Base-by-base conservation (phyloP, 495 filamentous ascomycete genomes). In the Penicillium lagena region DNA sequence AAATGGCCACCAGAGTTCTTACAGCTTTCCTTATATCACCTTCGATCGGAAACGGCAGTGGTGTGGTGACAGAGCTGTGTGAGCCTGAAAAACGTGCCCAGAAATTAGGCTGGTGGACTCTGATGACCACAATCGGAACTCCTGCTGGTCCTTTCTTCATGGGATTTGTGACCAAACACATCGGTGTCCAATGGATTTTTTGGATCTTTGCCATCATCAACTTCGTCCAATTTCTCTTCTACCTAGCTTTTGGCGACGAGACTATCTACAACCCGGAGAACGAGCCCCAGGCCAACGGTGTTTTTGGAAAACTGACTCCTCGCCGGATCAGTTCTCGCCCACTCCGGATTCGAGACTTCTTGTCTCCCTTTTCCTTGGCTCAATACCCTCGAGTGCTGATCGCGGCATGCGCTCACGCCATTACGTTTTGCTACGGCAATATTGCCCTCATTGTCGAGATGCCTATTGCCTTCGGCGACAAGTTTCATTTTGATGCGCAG, bases 371-470 rank as follows among this genome's bases (percentile, higher is more conserved):
- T 17, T 17, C 15, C 15, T 17, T 17, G 15, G 15, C 15, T 4
- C 15, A 17, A 17, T 17, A 17, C 15, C 15, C 15, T 17, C 1
- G 15, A 17, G 15, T 17, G 15, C 15, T 17, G 15, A 17, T 64
- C 14, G 45, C 62, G 1, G 54, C 59, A 7, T 49, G 39, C 12
- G 61, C 62, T 10, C 55, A 61, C 34, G 49, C 58, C 4, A 47
- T 69, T 11, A 52, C 54, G 1, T 66, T 69, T 30, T 60, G 55
- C 45, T 69, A 61, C 37, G 60, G 36, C 0, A 59, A 60, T 12
- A 60, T 64, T 13, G 54, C 51, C 9, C 14, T 66, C 6, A 54
- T 58, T 17, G 60, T 66, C 3, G 63, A 67, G 42, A 66, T 64
- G 50, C 63, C 58, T 3, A 59, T 55, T 13, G 50, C 47, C 0